Conservation (phyloP, 441 rosid genomes). For the Euphorbia celastroides region DNA sequence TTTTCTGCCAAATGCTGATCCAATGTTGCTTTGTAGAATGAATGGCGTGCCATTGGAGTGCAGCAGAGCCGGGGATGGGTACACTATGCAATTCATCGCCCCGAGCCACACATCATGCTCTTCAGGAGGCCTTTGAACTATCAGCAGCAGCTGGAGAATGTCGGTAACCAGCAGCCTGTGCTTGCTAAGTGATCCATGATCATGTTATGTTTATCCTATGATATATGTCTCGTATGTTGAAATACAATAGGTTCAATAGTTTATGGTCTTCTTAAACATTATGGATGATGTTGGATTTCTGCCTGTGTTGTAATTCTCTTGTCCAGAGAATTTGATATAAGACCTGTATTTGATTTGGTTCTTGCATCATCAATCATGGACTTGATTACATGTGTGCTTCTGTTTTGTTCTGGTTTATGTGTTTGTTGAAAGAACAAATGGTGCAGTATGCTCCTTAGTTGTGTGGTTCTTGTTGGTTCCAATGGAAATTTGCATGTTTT, state of each 20-base stretch:
- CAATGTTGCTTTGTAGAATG: conserved; percentile 38
- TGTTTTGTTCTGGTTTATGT: neutral
- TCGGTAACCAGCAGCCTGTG: conserved; percentile 36
- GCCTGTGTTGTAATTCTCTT: conserved; percentile 21
- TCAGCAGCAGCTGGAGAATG: conserved; percentile 89
- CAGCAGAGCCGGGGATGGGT: conserved; percentile 99
- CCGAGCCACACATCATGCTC: conserved; percentile 99
- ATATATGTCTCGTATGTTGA: neutral
- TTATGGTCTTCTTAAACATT: conserved; percentile 13
- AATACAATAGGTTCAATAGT: conserved; percentile 11
- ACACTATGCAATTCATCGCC: conserved; percentile 94
- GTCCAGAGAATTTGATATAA: conserved; percentile 25
- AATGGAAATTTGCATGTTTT: no score
- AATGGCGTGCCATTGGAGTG: conserved; percentile 93
- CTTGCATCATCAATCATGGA: neutral
- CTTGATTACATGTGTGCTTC: conserved; percentile 12
- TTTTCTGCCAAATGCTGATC: neutral
- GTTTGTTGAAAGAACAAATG: no score
- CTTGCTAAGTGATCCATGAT: conserved; percentile 41
- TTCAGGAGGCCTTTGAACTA: conserved; percentile 91
- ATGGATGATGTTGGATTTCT: neutral
- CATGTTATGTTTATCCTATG: neutral
- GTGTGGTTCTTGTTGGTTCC: no score
- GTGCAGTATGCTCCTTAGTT: no score
- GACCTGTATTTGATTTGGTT: neutral